Base-by-base conservation (phyloP, 176 grass and related monocot species). In the Juncus inflexus region DNA sequence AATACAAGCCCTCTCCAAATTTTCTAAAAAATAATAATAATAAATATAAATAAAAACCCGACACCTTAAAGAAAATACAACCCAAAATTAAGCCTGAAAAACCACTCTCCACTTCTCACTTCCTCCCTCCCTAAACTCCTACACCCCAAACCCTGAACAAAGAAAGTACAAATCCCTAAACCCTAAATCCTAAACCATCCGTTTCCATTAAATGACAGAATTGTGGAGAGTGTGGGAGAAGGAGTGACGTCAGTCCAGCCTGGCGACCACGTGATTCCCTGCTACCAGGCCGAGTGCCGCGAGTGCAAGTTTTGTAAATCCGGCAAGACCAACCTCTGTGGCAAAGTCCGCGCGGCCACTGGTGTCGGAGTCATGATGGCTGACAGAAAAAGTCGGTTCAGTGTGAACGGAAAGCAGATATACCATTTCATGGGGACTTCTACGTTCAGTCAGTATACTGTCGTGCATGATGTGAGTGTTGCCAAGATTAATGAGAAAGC, bases 401-500 rank as follows among this genome's bases (percentile, higher is more conserved):
- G 87, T 8, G 35, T 99, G 49, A 86, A 92, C 63, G 88, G 94
- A 3, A 99, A 86, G 11, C 78, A 80, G 35, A 92, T 99, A 40
- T 92, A 92, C 68, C 94, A 99, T 84, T 99, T 99, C 72, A 99
- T 99, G 94, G 94, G 94, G 2, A 99, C 94, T 63, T 99, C 94
- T 15, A 99, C 94, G 7, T 99, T 99, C 72, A 99, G 94, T 61
- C 94, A 99, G 63, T 99, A 99, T 66, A 99, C 94, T 4, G 94
- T 99, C 54, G 87, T 99, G 40, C 94, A 99, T 69, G 88, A 99
- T 49, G 94, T 99, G 51, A 99, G 94, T 64, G 94, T 99, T 63
- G 94, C 94, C 35, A 99, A 99, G 77, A 80, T 99, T 70, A 79
- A 73, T 80, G 88, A 80, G 10, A 74, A 92, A 63, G 94, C 94